Conservation (phyloP, 2,329 filamentous ascomycete species). For the Curvularia sp. region DNA sequence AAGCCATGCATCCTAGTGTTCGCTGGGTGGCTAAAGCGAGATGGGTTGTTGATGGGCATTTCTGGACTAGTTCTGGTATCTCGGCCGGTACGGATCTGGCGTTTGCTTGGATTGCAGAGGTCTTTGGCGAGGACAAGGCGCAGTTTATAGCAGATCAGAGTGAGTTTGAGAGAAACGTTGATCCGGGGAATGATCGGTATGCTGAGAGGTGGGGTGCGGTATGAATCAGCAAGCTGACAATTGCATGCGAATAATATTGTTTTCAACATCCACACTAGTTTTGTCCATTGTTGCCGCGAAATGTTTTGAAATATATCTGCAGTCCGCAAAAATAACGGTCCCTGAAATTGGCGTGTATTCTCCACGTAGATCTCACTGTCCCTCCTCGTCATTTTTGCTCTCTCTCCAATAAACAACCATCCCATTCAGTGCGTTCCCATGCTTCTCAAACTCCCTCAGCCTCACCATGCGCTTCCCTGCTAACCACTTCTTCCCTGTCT, state of each 20-base stretch:
- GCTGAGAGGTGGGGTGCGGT: slow-evolving; percentile 50
- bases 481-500: slow-evolving; percentile 38
- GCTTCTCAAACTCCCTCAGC: slow-evolving; percentile 41
- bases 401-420: slow-evolving; percentile 41
- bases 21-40: slow-evolving; percentile 68
- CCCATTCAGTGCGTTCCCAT: slow-evolving; percentile 43
- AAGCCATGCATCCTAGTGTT: slow-evolving; percentile 58
- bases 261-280: too few relatives aligned
- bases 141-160: slow-evolving; percentile 58
- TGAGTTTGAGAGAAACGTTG: slow-evolving; percentile 65
- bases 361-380: too few relatives aligned
- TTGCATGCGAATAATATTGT: neutral
- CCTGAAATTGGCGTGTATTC: too few relatives aligned
- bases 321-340: too few relatives aligned
- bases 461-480: slow-evolving; percentile 22
- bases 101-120: slow-evolving; percentile 63
- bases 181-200: slow-evolving; percentile 64
- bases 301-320: too few relatives aligned
- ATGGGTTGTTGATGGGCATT: slow-evolving; percentile 70
- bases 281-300: too few relatives aligned
- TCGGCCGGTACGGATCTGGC: slow-evolving; percentile 69
- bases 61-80: slow-evolving; percentile 72
- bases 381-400: neutral
- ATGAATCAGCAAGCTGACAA: neutral
- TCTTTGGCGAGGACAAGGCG: slow-evolving; percentile 63